phyloP scores from a whole-genome alignment of 441 rosid genomes.

The Biscutella laevigata region DNA sequence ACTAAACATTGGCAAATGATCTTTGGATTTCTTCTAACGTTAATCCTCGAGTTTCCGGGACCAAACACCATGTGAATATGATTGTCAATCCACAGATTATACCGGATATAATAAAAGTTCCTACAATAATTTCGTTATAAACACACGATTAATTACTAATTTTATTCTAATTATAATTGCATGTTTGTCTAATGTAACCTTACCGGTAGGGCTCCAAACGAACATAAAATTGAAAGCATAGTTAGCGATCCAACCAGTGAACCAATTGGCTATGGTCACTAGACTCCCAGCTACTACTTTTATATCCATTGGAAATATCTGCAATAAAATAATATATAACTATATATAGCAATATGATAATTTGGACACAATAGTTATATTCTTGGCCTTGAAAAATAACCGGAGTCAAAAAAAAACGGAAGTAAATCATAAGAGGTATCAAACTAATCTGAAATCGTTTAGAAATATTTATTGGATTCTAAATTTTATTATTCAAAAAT shows the following conservation, averaged over 20 bases:
- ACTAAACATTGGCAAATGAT: slow-evolving; percentile 1
- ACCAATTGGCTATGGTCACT: slow-evolving; percentile 36
- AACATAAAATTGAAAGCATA: slow-evolving; percentile 34
- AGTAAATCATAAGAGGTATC: no score
- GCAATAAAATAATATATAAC: background rate
- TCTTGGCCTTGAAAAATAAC: no score
- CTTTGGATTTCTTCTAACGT: slow-evolving; percentile 27
- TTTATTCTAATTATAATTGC: background rate
- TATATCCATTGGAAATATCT: slow-evolving; percentile 38
- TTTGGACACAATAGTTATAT: background rate
- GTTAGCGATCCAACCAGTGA: slow-evolving; percentile 30
- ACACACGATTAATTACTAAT: background rate
- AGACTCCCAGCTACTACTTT: slow-evolving; percentile 38
- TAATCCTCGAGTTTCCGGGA: slow-evolving; percentile 25
- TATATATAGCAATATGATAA: background rate
- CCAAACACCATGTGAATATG: slow-evolving; percentile 26
- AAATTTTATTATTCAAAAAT: no score
- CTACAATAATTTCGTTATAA: background rate
- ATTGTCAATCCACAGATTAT: slow-evolving; percentile 16
- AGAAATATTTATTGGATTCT: no score
- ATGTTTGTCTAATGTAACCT: no score
- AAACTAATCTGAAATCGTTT: no score
- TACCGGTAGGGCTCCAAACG: slow-evolving; percentile 40
- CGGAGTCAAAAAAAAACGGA: no score
- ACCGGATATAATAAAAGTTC: slow-evolving; percentile 20